Base-by-base conservation (phyloP, 148 eudicot species). In the Rhododendron molle region DNA sequence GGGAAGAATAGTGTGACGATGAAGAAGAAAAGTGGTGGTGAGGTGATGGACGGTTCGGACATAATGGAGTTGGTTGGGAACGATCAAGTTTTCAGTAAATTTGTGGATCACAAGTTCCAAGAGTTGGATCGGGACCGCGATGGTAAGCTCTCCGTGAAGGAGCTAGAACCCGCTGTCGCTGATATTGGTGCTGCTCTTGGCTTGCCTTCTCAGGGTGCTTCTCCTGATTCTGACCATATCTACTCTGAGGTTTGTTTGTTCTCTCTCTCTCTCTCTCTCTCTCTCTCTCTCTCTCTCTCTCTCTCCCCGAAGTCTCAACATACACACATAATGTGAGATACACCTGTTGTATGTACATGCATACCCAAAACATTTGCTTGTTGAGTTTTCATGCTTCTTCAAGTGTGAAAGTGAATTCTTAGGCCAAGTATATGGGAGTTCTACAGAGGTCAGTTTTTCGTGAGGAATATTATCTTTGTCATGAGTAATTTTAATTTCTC, bases 61-160 rank as follows among this genome's bases (percentile, higher is more conserved):
- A 91, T 94, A 92, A 95, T 90, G 95, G 90, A 92, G 98, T 91
- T 95, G 86, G 98, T 95, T 92, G 97, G 87, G 87, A 90, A 94
- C 69, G 91, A 94, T 62, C 80, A 87, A 36, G 93, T 88, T 50
- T 92, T 90, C 34, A 84, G 88, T 81, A 86, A 78, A 32, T 90
- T 85, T 40, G 93, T 93, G 56, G 93, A 96, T 88, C 90, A 95
- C 71, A 96, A 96, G 91, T 96, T 96, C 81, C 80, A 88, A 82
- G 91, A 94, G 81, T 86, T 96, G 2, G 96, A 96, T 77, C 14
- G 34, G 40, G 99, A 96, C 79, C 60, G 88, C 21, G 97, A 96
- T 85, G 99, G 99, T 81, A 84, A 88, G 79, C 91, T 96, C 36
- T 95, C 99, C 30, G 91, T 94, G 73, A 90, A 92, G 5, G 98